Evolutionary conservation across 495 filamentous ascomycete genomes (phyloP).

Genomic region (Hyaloscypha variabilis): DNA sequence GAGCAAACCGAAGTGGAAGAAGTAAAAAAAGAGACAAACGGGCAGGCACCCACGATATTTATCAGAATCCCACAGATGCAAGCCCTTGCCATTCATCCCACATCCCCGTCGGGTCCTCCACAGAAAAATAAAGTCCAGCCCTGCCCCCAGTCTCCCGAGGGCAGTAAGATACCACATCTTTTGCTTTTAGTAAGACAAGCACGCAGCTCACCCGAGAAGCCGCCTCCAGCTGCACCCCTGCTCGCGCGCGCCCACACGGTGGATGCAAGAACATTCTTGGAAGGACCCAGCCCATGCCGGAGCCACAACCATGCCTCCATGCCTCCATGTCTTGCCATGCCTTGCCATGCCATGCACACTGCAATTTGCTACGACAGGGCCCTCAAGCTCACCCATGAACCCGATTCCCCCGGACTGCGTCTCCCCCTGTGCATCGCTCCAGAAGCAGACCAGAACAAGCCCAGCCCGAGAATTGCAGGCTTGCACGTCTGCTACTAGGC

Average conservation of each 20-base stretch:
- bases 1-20: background rate
- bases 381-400: background rate
- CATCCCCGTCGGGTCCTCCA: background rate
- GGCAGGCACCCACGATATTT: background rate
- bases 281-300: background rate
- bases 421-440: background rate
- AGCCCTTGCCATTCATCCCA: background rate
- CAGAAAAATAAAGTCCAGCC: background rate
- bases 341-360: background rate
- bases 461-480: background rate
- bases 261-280: background rate
- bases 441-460: too few relatives aligned
- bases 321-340: too few relatives aligned
- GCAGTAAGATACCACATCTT: background rate
- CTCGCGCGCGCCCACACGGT: background rate
- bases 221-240: background rate
- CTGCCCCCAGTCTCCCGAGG: background rate
- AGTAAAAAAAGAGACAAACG: slow-evolving; percentile 1
- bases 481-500: too few relatives aligned
- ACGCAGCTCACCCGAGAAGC: background rate
- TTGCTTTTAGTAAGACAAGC: background rate
- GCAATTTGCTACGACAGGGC: background rate
- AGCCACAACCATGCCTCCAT: background rate
- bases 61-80: background rate
- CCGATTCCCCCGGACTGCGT: background rate